A percentile compares a stretch with the other conserved stretches of the same genome.
Evolutionary conservation across 139 green algal genomes (phyloP).

Genomic region (Limnomonas spitsbergensis): DNA sequence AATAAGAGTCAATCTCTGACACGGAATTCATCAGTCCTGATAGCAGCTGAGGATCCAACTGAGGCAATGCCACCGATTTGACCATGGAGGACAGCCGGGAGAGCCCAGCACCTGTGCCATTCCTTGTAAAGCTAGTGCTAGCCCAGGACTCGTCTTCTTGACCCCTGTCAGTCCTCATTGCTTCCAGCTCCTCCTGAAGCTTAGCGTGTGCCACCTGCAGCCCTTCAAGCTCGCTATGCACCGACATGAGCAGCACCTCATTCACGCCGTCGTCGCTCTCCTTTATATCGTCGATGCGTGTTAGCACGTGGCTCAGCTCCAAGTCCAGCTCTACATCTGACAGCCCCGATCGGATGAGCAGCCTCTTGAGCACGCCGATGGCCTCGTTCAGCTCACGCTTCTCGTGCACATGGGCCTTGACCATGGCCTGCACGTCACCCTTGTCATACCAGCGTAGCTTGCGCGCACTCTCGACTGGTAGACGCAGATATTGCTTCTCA

Average conservation of each 20-base stretch:
- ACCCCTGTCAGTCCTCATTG: background rate
- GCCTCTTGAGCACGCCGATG: conserved; percentile 40
- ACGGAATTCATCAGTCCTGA: background rate
- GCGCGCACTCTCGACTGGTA: conserved; percentile 54
- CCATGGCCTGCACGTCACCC: conserved; percentile 41
- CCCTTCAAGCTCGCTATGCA: conserved; percentile 22
- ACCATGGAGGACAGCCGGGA: background rate
- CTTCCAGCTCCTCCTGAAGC: conserved; percentile 10
- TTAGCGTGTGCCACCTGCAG: background rate
- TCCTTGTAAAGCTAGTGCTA: background rate
- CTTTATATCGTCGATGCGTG: conserved; percentile 19
- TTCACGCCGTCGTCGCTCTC: conserved; percentile 29
- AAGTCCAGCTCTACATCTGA: conserved; percentile 28
- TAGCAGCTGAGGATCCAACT: background rate
- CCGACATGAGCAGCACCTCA: conserved; percentile 33
- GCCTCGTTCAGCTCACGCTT: conserved; percentile 51
- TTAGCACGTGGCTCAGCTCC: conserved; percentile 26
- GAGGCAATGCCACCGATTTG: background rate
- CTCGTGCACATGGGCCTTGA: conserved; percentile 41
- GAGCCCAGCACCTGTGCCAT: background rate
- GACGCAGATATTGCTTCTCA: conserved; percentile 22
- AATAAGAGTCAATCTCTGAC: background rate
- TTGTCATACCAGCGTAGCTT: conserved; percentile 68
- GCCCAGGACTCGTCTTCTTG: background rate
- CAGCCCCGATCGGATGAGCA: conserved; percentile 24